Percentiles rank a stretch among this genome's conserved stretches.
phyloP scores from a whole-genome alignment of 2,329 filamentous ascomycete genomes.

The Pseudogymnoascus sp. region DNA sequence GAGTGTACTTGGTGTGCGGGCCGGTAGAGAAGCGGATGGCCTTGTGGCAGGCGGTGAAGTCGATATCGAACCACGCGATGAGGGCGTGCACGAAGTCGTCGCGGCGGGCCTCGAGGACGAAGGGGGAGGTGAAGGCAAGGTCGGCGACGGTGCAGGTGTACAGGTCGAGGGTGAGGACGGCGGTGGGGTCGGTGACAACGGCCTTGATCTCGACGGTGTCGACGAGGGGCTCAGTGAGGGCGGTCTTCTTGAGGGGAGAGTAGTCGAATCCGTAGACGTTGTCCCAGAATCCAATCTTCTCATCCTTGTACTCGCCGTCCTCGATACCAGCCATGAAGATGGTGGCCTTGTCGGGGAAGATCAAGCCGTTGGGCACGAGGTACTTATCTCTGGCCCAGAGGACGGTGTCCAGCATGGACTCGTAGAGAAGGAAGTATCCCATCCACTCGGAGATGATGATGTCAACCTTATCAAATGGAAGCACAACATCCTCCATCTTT shows the following conservation, averaged over 20 bases:
- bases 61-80: conserved; percentile 98
- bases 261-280: conserved; percentile 99
- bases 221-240: conserved; percentile 90
- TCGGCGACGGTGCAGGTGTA: conserved; percentile 83
- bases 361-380: conserved; percentile 76
- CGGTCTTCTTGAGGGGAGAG: conserved; percentile 84
- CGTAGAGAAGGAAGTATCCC: conserved; percentile 98
- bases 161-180: conserved; percentile 82
- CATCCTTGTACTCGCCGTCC: conserved; percentile 98
- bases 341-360: conserved; percentile 98
- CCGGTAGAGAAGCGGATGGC: conserved; percentile 94
- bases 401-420: conserved; percentile 98
- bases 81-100: conserved; percentile 95
- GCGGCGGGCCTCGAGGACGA: conserved; percentile 68
- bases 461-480: conserved; percentile 92
- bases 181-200: conserved; percentile 83
- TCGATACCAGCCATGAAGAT: conserved; percentile 97
- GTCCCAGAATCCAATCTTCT: conserved; percentile 99
- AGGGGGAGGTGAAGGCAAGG: conserved; percentile 75
- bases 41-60: conserved; percentile 98
- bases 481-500: conserved; percentile 97
- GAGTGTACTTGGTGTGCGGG: conserved; percentile 97
- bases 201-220: conserved; percentile 98
- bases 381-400: conserved; percentile 94
- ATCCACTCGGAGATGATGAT: conserved; percentile 99